These are phyloP conservation scores for Diplocarpon rosae DNA, from an alignment of 2,329 filamentous ascomycete species.

Conservation along the genomic window DNA sequence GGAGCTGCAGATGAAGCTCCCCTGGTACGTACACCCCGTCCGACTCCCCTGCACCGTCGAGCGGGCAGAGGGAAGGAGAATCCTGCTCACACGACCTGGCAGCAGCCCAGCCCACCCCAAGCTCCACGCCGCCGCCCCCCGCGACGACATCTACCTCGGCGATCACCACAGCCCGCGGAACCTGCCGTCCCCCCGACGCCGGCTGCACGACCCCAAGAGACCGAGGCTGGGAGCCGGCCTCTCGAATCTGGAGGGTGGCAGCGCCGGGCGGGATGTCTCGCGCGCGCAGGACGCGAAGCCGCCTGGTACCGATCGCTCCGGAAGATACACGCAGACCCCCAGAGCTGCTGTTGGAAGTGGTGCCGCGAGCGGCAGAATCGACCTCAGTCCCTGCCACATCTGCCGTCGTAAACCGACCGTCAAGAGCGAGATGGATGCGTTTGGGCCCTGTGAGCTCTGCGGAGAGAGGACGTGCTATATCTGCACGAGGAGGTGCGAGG, in stretches of 20 bases:
- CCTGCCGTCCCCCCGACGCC: background rate
- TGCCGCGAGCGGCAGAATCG: slow-evolving; percentile 4
- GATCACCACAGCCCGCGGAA: background rate
- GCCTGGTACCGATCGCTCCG: background rate
- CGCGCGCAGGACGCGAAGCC: background rate
- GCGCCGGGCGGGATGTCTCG: background rate
- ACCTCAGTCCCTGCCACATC: slow-evolving; percentile 50
- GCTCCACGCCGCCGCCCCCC: background rate
- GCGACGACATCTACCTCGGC: background rate
- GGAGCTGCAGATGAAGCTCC: slow-evolving; percentile 5
- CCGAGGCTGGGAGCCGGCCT: slow-evolving; percentile 6
- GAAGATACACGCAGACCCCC: background rate
- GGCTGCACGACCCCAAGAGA: slow-evolving; percentile 8
- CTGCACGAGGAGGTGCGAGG: slow-evolving; percentile 51
- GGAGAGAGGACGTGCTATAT: slow-evolving; percentile 53
- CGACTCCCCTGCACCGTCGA: background rate
- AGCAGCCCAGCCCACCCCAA: background rate
- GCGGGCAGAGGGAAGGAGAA: background rate
- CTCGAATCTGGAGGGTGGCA: slow-evolving; percentile 4
- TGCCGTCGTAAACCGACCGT: slow-evolving; percentile 55
- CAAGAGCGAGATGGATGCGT: slow-evolving; percentile 55
- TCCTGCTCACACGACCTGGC: background rate
- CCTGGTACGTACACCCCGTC: background rate
- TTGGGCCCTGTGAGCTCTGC: slow-evolving; percentile 53
- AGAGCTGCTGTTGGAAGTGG: background rate